Evolutionary conservation across 2,329 filamentous ascomycete species (phyloP), one percentile per base, ranked within the genome.

Genomic region (Colletotrichum sp.): DNA sequence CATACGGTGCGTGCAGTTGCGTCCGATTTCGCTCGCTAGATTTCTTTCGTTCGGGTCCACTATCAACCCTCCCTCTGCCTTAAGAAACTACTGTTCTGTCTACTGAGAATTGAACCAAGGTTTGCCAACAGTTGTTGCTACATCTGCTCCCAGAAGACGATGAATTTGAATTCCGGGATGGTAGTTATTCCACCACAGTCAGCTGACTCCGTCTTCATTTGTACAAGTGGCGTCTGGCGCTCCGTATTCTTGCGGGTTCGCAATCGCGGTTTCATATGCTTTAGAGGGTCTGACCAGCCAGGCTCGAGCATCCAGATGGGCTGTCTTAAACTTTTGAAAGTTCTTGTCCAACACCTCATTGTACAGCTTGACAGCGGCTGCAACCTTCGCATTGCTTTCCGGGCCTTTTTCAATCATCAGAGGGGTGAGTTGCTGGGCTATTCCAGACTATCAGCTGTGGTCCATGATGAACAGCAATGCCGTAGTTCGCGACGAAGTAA

Each of bases 351-450:
- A 85, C 29, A 86, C 88, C 4, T 80, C 82, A 8, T 83, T 84
- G 78, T 87, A 82, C 6, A 76, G 68, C 5, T 79, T 79, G 18
- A 84, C 80, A 4, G 81, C 77, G 15, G 72, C 70, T 1, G 78
- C 75, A 8, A 83, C 84, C 67, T 87, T 84, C 1, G 78, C 82
- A 9, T 85, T 76, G 0, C 84, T 87, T 59, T 47, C 62, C 6
- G 88, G 76, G 0, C 90, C 90, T 36, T 86, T 86, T 9, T 87
- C 84, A 69, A 92, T 85, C 7, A 92, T 80, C 4, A 88, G 88
- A 1, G 91, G 91, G 0, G 92, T 90, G 2, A 51, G 24, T 6
- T 65, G 24, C 18, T 65, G 62, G 5, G 62, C 62, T 65, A 8
- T 64, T n/a, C 0, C 12, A 18, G 16, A 18, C 18, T 8, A 34